Evolutionary conservation across 164 flowering plant genomes (phyloP), one percentile per base, ranked within the genome.

Genomic region (Nymphaea thermarum): DNA sequence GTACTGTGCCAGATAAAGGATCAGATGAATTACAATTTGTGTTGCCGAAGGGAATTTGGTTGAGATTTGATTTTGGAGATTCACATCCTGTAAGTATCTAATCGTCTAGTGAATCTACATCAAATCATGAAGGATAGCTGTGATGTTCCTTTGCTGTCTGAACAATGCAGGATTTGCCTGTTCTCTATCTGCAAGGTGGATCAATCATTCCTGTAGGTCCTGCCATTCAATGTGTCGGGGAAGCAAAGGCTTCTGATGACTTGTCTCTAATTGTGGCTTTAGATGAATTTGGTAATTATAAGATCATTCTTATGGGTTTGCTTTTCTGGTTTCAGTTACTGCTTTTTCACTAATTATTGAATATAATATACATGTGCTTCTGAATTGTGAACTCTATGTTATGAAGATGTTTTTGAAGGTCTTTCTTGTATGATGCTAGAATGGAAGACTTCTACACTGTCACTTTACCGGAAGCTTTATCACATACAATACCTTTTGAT

Each of bases 41-140:
- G 63, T 67, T 91, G 63, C 98, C 97, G 2, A 78, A 77, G 66
- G 98, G 98, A 65, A 85, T 83, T 60, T 93, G 96, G 97, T 69
- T 81, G 80, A 80, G 80, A 59, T 93, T 93, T 74, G 93, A 93
- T 76, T 93, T 93, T 79, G 85, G 83, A 36, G 97, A 93, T 75
- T 74, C 87, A 53, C 98, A 91, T 82, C 98, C 96, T 74, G 98
- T 93, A 93, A 67, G 3, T 66, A 11, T 63, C 64, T 63, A n/a
- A 47, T 5, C 53, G 5, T 45, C 7, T 0, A 45, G 5, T 5
- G 7, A 10, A 45, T 5, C 5, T 5, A 45, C 11, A 5, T 45
- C 7, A 45, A 5, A 5, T 44, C 57, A n/a, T 59, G 51, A 43
- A 65, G 44, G 53, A 45, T 45, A 2, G 5, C 11, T 45, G 53